phyloP scores from a whole-genome alignment of 495 filamentous ascomycete species.

The Penicillium mononematosum region DNA sequence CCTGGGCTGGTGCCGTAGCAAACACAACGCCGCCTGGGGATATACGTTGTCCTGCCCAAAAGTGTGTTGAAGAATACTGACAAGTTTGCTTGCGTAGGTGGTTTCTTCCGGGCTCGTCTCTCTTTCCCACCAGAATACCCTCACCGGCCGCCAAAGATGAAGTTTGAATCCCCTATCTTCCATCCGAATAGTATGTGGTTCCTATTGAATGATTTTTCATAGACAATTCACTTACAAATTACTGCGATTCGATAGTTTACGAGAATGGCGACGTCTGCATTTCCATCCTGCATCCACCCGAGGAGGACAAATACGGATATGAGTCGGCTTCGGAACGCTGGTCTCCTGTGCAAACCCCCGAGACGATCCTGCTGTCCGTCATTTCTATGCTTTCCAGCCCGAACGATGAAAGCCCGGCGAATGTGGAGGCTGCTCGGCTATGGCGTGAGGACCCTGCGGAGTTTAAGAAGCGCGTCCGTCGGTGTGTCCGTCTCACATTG shows the following conservation, averaged over 20 bases:
- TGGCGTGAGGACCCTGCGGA: constrained; percentile 83
- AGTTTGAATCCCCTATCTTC: constrained; percentile 85
- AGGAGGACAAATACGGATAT: constrained; percentile 95
- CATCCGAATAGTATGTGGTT: constrained; percentile 76
- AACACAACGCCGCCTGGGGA: background rate
- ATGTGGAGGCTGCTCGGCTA: constrained; percentile 85
- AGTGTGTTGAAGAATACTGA: constrained; percentile 1
- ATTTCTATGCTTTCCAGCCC: constrained; percentile 91
- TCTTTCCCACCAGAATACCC: constrained; percentile 83
- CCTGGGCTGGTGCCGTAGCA: background rate
- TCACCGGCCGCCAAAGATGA: constrained; percentile 84
- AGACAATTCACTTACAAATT: background rate
- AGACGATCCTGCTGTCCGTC: constrained; percentile 88
- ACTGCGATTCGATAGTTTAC: constrained; percentile 59
- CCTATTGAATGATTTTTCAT: background rate
- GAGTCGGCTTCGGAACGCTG: constrained; percentile 89
- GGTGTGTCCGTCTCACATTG: constrained; percentile 79
- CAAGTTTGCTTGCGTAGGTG: constrained; percentile 52
- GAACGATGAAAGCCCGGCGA: constrained; percentile 94
- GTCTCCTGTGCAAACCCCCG: constrained; percentile 95
- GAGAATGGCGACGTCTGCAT: constrained; percentile 89
- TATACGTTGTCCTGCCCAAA: background rate
- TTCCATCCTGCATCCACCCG: constrained; percentile 92
- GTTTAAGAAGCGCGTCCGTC: constrained; percentile 72
- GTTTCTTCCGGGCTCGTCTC: constrained; percentile 82